Percentiles rank a stretch among this genome's conserved stretches.
phyloP scores from a whole-genome alignment of 371 early-diverging fungal species.

The Mucor saturninus region DNA sequence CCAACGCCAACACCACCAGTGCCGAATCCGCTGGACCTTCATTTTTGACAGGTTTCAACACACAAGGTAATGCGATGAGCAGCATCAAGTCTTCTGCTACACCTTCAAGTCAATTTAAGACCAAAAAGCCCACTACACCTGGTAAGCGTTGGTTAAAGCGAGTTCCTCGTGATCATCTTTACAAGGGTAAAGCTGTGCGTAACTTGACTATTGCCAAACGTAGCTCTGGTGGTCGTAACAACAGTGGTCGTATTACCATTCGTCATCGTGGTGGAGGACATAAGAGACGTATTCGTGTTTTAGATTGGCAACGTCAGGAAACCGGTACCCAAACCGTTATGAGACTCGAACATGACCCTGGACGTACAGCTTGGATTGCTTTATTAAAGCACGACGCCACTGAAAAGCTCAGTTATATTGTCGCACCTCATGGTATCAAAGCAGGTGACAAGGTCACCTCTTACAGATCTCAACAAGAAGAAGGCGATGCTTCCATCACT shows the following conservation, averaged over 20 bases:
- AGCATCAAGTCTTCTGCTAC: slow-evolving; percentile 32
- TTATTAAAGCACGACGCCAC: slow-evolving; percentile 80
- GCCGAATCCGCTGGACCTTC: slow-evolving; percentile 10
- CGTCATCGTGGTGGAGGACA: slow-evolving; percentile 96
- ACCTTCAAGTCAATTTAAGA: slow-evolving; percentile 76
- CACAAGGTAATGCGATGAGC: slow-evolving; percentile 42
- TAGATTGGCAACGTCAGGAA: slow-evolving; percentile 86
- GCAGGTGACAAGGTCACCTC: slow-evolving; percentile 65
- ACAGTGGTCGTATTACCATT: slow-evolving; percentile 90
- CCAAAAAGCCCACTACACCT: slow-evolving; percentile 90
- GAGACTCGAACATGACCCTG: slow-evolving; percentile 95
- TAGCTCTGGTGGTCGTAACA: slow-evolving; percentile 87
- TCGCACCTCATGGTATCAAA: slow-evolving; percentile 80
- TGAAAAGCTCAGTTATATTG: slow-evolving; percentile 82
- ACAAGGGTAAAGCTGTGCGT: slow-evolving; percentile 88
- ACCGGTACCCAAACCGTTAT: slow-evolving; percentile 84
- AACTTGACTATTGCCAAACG: slow-evolving; percentile 85
- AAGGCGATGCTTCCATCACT: slow-evolving; percentile 48
- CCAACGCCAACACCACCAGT: neutral
- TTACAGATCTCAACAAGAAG: slow-evolving; percentile 31
- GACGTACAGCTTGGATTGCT: slow-evolving; percentile 92
- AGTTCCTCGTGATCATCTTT: slow-evolving; percentile 88
- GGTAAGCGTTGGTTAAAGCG: slow-evolving; percentile 89
- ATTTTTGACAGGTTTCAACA: slow-evolving; percentile 48
- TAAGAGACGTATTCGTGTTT: slow-evolving; percentile 84